Conservation (phyloP, 2,329 filamentous ascomycete genomes). For the Stagonosporopsis chrysanthemi region DNA sequence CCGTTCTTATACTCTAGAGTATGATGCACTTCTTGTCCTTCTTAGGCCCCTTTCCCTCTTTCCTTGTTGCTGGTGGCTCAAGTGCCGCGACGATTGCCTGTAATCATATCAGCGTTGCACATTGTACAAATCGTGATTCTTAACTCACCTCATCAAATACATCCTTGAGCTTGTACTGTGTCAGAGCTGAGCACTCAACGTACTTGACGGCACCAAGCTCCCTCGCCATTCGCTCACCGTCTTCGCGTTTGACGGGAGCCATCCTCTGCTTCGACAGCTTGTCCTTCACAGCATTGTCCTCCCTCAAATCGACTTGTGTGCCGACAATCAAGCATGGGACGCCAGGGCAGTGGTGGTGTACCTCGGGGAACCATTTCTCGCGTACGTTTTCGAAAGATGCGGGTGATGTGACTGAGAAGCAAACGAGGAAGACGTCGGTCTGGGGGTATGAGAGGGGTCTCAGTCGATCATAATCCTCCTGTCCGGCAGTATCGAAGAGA, state of each 20-base stretch:
- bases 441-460: slow-evolving; percentile 97
- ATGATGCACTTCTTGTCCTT: slow-evolving; percentile 49
- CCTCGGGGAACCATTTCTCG: slow-evolving; percentile 99
- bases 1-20: slow-evolving; percentile 35
- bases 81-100: slow-evolving; percentile 95
- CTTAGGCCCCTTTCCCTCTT: slow-evolving; percentile 55
- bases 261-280: slow-evolving; percentile 97
- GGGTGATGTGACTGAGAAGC: slow-evolving; percentile 96
- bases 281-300: slow-evolving; percentile 84
- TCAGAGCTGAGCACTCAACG: slow-evolving; percentile 96
- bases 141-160: slow-evolving; percentile 93
- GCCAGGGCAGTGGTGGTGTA: slow-evolving; percentile 97
- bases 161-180: slow-evolving; percentile 98
- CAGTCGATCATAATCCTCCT: slow-evolving; percentile 98
- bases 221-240: slow-evolving; percentile 95
- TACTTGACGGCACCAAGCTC: slow-evolving; percentile 98
- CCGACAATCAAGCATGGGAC: slow-evolving; percentile 98
- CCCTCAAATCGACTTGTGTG: slow-evolving; percentile 94
- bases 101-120: slow-evolving; percentile 17
- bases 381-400: slow-evolving; percentile 99
- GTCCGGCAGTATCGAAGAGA: slow-evolving; percentile 96
- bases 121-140: no score
- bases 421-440: slow-evolving; percentile 98
- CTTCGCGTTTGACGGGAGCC: slow-evolving; percentile 88
- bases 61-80: slow-evolving; percentile 78